phyloP scores from a whole-genome alignment of 2,329 filamentous ascomycete species.

The Penicillium sp. region DNA sequence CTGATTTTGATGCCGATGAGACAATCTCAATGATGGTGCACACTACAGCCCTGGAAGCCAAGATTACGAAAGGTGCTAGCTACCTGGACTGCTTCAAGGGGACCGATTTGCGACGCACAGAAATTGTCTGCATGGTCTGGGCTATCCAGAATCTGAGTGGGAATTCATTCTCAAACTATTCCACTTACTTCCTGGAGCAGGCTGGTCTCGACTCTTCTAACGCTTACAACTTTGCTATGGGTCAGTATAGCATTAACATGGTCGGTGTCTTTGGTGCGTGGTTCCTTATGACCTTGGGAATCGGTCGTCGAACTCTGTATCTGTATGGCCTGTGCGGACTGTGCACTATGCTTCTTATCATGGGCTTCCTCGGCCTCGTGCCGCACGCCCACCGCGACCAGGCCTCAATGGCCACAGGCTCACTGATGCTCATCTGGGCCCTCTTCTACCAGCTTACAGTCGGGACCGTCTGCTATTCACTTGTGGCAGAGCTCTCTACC shows the following conservation, averaged over 20 bases:
- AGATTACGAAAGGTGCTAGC: constrained; percentile 70
- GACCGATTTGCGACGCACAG: constrained; percentile 74
- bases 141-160: constrained; percentile 66
- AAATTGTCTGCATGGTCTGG: constrained; percentile 68
- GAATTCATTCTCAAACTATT: constrained; percentile 66
- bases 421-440: constrained; percentile 82
- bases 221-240: constrained; percentile 60
- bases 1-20: constrained; percentile 77
- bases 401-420: constrained; percentile 75
- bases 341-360: constrained; percentile 74
- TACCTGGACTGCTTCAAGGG: constrained; percentile 86
- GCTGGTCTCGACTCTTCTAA: constrained; percentile 54
- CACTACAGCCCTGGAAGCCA: constrained; percentile 77
- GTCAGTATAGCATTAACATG: constrained; percentile 70
- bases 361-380: constrained; percentile 81
- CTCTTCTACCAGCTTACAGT: constrained; percentile 84
- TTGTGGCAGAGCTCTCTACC: constrained; percentile 82
- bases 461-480: constrained; percentile 85
- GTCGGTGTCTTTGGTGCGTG: constrained; percentile 79
- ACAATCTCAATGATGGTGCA: constrained; percentile 92
- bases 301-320: constrained; percentile 76
- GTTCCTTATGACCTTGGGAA: constrained; percentile 73
- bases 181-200: constrained; percentile 61
- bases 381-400: constrained; percentile 60
- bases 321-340: constrained; percentile 73